Conservation (phyloP, 176 grass and related monocot species). For the Oryza glaberrima region DNA sequence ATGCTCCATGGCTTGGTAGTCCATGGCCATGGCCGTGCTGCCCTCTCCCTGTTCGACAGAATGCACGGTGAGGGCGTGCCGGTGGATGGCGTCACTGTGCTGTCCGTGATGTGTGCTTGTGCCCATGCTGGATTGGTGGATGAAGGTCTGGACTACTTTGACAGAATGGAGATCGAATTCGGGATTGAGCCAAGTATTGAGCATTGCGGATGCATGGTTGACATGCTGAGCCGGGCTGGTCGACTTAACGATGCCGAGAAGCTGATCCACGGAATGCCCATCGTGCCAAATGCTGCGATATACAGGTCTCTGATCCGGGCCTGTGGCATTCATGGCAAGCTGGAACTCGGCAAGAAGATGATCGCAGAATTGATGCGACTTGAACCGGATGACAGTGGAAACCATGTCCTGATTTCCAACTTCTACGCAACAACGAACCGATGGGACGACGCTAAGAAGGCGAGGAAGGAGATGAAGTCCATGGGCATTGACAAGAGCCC, state of each 20-base stretch:
- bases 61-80: conserved; percentile 21
- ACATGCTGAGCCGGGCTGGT: conserved; percentile 51
- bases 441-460: conserved; percentile 45
- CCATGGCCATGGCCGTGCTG: conserved; percentile 38
- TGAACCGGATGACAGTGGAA: conserved; percentile 41
- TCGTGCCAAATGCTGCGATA: conserved; percentile 13
- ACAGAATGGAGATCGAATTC: conserved; percentile 49
- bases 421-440: conserved; percentile 31
- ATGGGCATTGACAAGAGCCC: conserved; percentile 55
- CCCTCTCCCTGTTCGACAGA: conserved; percentile 42
- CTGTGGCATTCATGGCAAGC: conserved; percentile 36
- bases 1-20: conserved; percentile 52
- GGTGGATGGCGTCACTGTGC: conserved; percentile 44
- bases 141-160: conserved; percentile 34
- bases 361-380: conserved; percentile 30
- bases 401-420: conserved; percentile 43
- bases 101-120: conserved; percentile 46
- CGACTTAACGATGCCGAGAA: conserved; percentile 35
- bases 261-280: conserved; percentile 37
- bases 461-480: conserved; percentile 47
- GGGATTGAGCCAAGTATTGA: conserved; percentile 41
- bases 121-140: conserved; percentile 51
- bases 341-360: conserved; percentile 40
- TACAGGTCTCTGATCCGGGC: conserved; percentile 51
- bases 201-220: conserved; percentile 60